Conservation (phyloP, 129 eudicot genomes). For the Smallanthus sonchifolius region DNA sequence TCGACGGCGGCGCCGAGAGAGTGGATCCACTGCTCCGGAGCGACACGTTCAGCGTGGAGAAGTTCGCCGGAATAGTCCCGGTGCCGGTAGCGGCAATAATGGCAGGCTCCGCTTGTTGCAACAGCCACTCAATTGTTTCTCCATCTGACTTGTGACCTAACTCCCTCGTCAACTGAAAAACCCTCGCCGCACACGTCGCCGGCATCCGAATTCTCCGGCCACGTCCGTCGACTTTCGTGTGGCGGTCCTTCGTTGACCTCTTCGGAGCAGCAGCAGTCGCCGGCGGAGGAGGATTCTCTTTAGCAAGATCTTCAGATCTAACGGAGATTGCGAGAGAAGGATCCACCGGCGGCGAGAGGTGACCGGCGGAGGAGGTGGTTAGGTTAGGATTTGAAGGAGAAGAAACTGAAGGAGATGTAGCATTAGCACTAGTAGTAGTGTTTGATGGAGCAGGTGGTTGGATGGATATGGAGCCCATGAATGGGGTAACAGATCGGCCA, state of each 20-base stretch:
- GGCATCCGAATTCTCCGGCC: constrained; percentile 91
- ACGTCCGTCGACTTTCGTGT: constrained; percentile 80
- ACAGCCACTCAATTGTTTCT: constrained; percentile 75
- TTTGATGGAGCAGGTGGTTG: constrained; percentile 23
- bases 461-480: constrained; percentile 51
- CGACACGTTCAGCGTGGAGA: constrained; percentile 62
- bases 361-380: constrained; percentile 1
- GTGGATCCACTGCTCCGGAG: constrained; percentile 63
- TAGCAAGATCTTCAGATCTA: constrained; percentile 52
- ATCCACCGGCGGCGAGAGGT: constrained; percentile 40
- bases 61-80: constrained; percentile 75
- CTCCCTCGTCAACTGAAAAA: constrained; percentile 65
- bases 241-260: constrained; percentile 70
- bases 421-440: constrained; percentile 2
- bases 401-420: constrained; percentile 22
- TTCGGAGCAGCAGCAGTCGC: constrained; percentile 35
- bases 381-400: constrained; percentile 20
- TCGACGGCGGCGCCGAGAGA: constrained; percentile 64
- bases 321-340: constrained; percentile 68
- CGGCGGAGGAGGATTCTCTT: constrained; percentile 31
- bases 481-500: constrained; percentile 41
- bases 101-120: constrained; percentile 71
- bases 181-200: constrained; percentile 84
- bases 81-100: constrained; percentile 78
- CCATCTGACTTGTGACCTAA: constrained; percentile 76